Base-by-base conservation (phyloP, 176 grass and related monocot species). In the Oryza meyeriana region DNA sequence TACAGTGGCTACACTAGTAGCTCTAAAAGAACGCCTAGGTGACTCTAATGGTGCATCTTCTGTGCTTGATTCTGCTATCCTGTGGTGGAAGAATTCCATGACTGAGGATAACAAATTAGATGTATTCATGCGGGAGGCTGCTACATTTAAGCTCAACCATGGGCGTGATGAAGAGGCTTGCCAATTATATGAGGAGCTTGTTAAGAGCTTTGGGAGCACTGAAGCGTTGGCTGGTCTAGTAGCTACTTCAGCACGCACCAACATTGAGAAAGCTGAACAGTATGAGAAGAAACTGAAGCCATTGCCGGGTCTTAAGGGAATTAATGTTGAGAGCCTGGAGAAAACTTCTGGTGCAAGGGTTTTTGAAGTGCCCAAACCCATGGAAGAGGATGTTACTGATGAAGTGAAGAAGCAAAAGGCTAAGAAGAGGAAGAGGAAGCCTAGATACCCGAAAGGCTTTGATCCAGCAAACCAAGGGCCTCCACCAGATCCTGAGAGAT, bases 401-500 rank as follows among this genome's bases (percentile, higher is more conserved):
- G 93, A 98, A 74, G 78, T 87, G 74, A 89, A 93, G 71, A 95
- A 93, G 81, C 82, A 84, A 10, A 98, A 93, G 76, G 78, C 88
- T 36, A 98, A 95, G 88, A 94, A 93, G 82, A 93, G 92, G 72
- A 93, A 95, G 90, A 78, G 92, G 75, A 98, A 95, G 77, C 95
- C 92, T 50, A 88, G 67, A 71, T 98, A 89, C 63, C 95, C 92
- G 6, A 98, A 95, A 84, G 91, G 87, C 50, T 98, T 91, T 25
- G 90, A 98, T 76, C 88, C 90, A 64, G 92, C 90, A 3, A 98
- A 95, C 69, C 92, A 87, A 1, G 92, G 95, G 18, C 95, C 95
- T 13, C 88, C 90, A 48, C 90, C 95, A 1, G 95, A 98, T 81
- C 92, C 95, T 20, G 92, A 95, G 81, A 95, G 95, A 85, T 98